phyloP scores from a whole-genome alignment of 805 yeast species.

The Komagataella phaffii region DNA sequence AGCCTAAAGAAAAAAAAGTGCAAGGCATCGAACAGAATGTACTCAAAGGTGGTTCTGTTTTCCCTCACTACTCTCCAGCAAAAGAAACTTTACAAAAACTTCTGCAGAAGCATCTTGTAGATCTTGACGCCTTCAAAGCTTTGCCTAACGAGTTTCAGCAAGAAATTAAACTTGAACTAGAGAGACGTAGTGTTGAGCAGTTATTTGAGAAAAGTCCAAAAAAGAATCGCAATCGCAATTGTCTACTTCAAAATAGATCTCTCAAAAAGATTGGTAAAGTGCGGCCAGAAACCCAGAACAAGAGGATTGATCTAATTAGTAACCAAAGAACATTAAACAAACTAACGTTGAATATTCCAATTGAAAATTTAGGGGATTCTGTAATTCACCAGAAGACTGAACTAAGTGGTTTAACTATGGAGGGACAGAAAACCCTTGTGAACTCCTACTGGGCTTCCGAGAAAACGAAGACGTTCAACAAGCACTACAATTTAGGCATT shows the following conservation, averaged over 20 bases:
- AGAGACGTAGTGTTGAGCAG: slow-evolving; percentile 18
- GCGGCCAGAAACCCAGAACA: neutral
- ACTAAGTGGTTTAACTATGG: neutral
- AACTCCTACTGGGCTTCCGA: neutral
- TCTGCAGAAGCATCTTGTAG: slow-evolving; percentile 21
- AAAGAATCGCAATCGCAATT: neutral
- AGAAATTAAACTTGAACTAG: slow-evolving; percentile 44
- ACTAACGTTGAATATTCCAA: neutral
- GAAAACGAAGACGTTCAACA: neutral
- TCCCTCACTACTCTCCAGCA: neutral
- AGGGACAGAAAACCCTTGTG: neutral
- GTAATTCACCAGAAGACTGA: neutral
- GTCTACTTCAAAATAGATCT: neutral
- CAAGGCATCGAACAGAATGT: slow-evolving; percentile 2
- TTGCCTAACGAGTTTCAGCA: slow-evolving; percentile 53
- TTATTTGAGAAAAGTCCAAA: neutral
- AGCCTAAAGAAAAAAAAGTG: slow-evolving; percentile 3
- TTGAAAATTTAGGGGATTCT: neutral
- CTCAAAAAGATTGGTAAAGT: neutral
- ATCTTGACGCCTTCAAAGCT: slow-evolving; percentile 49
- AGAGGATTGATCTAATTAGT: neutral
- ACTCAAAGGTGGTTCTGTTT: neutral
- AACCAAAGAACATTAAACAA: neutral
- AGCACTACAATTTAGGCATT: neutral
- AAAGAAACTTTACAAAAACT: neutral